Base-by-base conservation (phyloP, 2,329 filamentous ascomycete species). In the Aplosporella prunicola region DNA sequence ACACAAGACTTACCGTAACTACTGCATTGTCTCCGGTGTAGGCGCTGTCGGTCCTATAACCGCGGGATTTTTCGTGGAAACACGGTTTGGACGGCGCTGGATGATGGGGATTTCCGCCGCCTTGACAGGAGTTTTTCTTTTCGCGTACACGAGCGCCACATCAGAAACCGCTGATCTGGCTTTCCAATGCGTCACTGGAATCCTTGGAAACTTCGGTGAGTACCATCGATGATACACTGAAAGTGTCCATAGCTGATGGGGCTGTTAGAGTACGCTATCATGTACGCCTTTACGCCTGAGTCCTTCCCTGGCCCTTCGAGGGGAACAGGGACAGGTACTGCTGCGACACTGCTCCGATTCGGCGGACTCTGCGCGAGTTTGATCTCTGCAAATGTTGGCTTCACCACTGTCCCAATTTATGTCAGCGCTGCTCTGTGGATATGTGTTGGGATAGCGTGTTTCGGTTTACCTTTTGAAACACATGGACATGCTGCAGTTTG, bases 261-360 rank as follows among this genome's bases (percentile, higher is more conserved):
- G n/a, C n/a, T n/a, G 69, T 11, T 57, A 41, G 39, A 43, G 24
- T 60, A 60, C 36, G 56, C 53, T 1, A 50, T 60, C 14, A 52
- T 61, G 28, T 69, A 66, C 36, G 65, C 62, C 0, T 68, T 63
- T 53, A 76, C 72, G 0, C 73, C 73, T 0, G 71, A 77, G 45
- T 69, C 70, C 1, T 76, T 77, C 52, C 71, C 71, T 0, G 69
- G 67, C 2, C 68, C 71, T 0, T 61, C 71, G 29, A 60, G 72
- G 1, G 73, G 71, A 3, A 74, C 71, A 0, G 74, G 69, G 5
- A 69, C 66, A 2, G 69, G 71, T 65, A 56, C 62, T 4, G 62
- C 63, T 0, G 63, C 64, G 0, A 61, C 60, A 1, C 44, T 62
- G 7, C 51, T 61, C 9, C 56, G 61, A 2, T 26, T 60, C 5